phyloP scores from a whole-genome alignment of 2,329 filamentous ascomycete species.

The Xylaria sp. region DNA sequence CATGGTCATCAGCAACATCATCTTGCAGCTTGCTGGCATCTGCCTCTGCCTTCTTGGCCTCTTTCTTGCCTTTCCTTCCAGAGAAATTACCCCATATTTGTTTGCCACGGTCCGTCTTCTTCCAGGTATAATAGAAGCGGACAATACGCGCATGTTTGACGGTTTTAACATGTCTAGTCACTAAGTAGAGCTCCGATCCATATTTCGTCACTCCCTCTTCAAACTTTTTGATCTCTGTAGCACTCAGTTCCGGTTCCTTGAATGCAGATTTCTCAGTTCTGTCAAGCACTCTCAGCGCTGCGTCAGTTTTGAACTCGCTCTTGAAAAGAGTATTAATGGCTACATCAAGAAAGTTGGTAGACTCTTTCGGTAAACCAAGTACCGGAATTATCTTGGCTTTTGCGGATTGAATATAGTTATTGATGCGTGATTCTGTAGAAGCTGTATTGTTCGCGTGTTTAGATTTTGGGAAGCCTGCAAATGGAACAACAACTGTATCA shows the following conservation, averaged over 20 bases:
- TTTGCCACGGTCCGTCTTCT: conserved; percentile 86
- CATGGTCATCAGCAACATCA: conserved; percentile 89
- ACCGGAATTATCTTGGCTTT: conserved; percentile 67
- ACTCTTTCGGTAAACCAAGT: conserved; percentile 77
- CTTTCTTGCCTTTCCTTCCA: conserved; percentile 89
- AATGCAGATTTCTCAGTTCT: conserved; percentile 76
- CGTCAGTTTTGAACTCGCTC: conserved; percentile 75
- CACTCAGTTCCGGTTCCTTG: conserved; percentile 83
- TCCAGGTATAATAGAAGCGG: conserved; percentile 97
- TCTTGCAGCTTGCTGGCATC: conserved; percentile 82
- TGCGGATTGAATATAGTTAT: conserved; percentile 79
- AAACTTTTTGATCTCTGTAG: conserved; percentile 86
- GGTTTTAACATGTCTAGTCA: conserved; percentile 87
- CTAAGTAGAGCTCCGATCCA: conserved; percentile 86
- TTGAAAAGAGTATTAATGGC: conserved; percentile 79
- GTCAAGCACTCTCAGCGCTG: conserved; percentile 75
- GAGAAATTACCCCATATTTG: conserved; percentile 91
- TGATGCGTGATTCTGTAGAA: conserved; percentile 68
- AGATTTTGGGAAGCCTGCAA: conserved; percentile 30
- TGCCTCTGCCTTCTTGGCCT: conserved; percentile 77
- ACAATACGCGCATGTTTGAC: conserved; percentile 83
- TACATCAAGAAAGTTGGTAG: conserved; percentile 88
- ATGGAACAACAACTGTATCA: conserved; percentile 41
- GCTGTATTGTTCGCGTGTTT: conserved; percentile 54
- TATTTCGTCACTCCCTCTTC: conserved; percentile 91